A percentile compares a stretch with the other conserved stretches of the same genome.
These are phyloP conservation scores for Megacollybia marginata DNA, from an alignment of 768 basidiomycete genomes.

Conservation along the genomic window DNA sequence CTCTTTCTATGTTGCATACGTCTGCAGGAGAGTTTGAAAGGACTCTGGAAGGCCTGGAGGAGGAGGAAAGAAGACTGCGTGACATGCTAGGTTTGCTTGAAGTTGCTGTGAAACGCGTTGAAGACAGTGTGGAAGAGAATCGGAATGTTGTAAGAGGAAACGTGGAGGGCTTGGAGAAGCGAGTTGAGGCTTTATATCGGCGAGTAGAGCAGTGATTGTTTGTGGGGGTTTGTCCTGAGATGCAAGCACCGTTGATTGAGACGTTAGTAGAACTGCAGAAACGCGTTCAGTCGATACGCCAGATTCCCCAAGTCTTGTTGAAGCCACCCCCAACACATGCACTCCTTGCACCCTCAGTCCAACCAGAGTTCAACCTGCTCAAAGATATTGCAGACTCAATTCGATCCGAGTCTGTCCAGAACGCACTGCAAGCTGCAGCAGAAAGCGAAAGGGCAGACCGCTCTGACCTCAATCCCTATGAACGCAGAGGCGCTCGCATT, in stretches of 20 bases:
- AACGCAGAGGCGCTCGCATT: conserved; percentile 32
- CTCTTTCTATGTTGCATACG: conserved; percentile 74
- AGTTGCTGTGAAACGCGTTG: conserved; percentile 62
- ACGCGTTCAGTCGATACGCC: conserved; percentile 36
- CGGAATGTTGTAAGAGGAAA: conserved; percentile 64
- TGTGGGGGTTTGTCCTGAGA: background rate
- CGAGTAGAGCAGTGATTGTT: conserved; percentile 27
- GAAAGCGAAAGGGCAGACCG: conserved; percentile 49
- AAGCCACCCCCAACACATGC: conserved; percentile 21
- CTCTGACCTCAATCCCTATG: conserved; percentile 36
- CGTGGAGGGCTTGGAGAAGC: conserved; percentile 57
- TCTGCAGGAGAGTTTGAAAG: conserved; percentile 74
- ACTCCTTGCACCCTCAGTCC: conserved; percentile 18
- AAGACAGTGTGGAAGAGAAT: conserved; percentile 73
- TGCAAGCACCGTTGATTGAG: conserved; percentile 25
- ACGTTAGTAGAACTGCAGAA: conserved; percentile 37
- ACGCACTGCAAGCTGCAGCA: conserved; percentile 46
- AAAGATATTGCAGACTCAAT: conserved; percentile 40
- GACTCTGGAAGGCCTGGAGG: conserved; percentile 58
- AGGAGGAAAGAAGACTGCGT: conserved; percentile 59
- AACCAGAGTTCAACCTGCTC: conserved; percentile 37
- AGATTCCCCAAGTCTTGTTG: conserved; percentile 38
- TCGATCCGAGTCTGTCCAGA: conserved; percentile 46
- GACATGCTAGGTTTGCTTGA: conserved; percentile 62
- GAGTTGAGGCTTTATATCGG: conserved; percentile 33